A percentile compares a stretch with the other conserved stretches of the same genome.
phyloP scores from a whole-genome alignment of 768 basidiomycete species.

The Polyporus arcularius region DNA sequence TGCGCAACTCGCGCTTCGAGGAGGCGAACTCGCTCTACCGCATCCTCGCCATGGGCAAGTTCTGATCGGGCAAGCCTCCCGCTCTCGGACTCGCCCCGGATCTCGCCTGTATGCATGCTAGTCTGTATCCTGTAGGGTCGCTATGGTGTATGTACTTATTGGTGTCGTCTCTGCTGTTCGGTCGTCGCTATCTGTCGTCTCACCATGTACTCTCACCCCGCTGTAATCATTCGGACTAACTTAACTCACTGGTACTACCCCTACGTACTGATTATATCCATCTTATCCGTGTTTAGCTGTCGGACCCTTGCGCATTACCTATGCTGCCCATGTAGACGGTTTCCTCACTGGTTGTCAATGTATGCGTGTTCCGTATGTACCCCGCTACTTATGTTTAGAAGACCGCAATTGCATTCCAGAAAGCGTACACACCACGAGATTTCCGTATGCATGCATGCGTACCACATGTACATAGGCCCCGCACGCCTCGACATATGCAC shows the following conservation, averaged over 20 bases:
- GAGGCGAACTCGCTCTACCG: conserved; percentile 78
- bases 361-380: no score
- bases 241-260: not conserved
- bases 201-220: not conserved
- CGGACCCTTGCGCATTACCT: no score
- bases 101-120: not conserved
- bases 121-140: not conserved
- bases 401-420: not conserved
- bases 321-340: no score
- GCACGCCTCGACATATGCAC: conserved; percentile 19
- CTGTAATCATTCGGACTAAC: not conserved
- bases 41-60: conserved; percentile 48
- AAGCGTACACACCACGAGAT: conserved; percentile 8
- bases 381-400: not conserved
- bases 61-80: conserved; percentile 18
- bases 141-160: not conserved
- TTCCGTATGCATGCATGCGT: conserved; percentile 15
- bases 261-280: no score
- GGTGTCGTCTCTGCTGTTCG: not conserved
- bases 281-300: no score
- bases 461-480: conserved; percentile 7
- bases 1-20: conserved; percentile 71
- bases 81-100: not conserved
- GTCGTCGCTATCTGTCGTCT: not conserved
- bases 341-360: no score